Conservation (phyloP, 2,329 filamentous ascomycete species). For the Diatrype stigma region DNA sequence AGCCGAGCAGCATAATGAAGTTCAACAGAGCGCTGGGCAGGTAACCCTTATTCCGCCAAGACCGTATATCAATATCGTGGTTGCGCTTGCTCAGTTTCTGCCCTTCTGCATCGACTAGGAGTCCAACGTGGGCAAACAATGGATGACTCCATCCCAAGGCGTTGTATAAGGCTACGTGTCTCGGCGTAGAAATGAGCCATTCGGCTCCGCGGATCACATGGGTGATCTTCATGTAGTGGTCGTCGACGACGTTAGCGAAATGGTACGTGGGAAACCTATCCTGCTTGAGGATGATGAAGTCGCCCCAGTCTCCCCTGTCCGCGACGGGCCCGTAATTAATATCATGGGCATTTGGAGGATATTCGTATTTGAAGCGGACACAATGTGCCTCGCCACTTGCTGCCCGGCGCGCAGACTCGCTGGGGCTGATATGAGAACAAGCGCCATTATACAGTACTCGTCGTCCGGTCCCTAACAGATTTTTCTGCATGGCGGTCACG, state of each 20-base stretch:
- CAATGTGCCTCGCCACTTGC: slow-evolving; percentile 67
- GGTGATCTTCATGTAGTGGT: slow-evolving; percentile 91
- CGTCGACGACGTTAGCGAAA: slow-evolving; percentile 94
- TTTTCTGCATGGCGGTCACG: slow-evolving; percentile 61
- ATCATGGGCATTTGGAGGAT: slow-evolving; percentile 64
- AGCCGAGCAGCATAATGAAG: slow-evolving; percentile 81
- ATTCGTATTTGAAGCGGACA: slow-evolving; percentile 68
- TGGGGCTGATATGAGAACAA: slow-evolving; percentile 62
- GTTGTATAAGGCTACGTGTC: slow-evolving; percentile 64
- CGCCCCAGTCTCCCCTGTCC: slow-evolving; percentile 64
- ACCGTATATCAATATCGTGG: slow-evolving; percentile 45
- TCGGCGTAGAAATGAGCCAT: slow-evolving; percentile 93
- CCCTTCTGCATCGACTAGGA: slow-evolving; percentile 64
- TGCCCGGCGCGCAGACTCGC: slow-evolving; percentile 69
- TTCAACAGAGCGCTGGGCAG: slow-evolving; percentile 59
- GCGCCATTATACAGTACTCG: slow-evolving; percentile 53
- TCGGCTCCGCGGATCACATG: slow-evolving; percentile 92
- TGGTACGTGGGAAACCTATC: slow-evolving; percentile 96
- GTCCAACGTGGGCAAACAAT: slow-evolving; percentile 73
- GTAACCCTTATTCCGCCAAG: slow-evolving; percentile 43
- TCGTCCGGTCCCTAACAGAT: slow-evolving; percentile 50
- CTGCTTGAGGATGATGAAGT: slow-evolving; percentile 85
- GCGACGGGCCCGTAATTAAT: slow-evolving; percentile 86
- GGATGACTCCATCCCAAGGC: slow-evolving; percentile 73
- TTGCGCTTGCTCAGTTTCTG: slow-evolving; percentile 87